Percentiles rank a stretch among this genome's conserved stretches.
These are phyloP conservation scores for Massariosphaeria phaeospora DNA, from an alignment of 495 filamentous ascomycete species.

Conservation along the genomic window DNA sequence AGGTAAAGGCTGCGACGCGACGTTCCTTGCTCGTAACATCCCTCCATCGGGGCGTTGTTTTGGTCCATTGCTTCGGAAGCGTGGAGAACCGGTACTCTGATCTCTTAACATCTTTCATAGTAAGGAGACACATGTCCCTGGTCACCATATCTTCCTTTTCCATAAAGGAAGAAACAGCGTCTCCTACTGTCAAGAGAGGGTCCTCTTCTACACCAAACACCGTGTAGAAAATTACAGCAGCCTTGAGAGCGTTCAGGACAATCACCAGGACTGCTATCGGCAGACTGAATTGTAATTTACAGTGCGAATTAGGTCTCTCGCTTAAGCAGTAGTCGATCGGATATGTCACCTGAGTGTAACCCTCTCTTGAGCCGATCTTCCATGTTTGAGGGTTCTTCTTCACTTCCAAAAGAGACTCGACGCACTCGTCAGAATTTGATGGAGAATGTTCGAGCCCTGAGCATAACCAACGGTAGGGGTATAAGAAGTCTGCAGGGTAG, in stretches of 20 bases:
- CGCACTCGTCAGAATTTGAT: background rate
- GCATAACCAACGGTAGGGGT: background rate
- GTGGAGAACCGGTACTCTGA: background rate
- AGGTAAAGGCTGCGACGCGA: background rate
- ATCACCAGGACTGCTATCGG: slow-evolving; percentile 43
- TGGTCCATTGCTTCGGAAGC: background rate
- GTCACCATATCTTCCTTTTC: slow-evolving; percentile 12
- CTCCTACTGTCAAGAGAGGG: slow-evolving; percentile 49
- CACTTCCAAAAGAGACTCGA: background rate
- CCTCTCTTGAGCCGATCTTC: slow-evolving; percentile 1
- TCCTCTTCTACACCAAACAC: slow-evolving; percentile 29
- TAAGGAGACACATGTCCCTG: slow-evolving; percentile 10
- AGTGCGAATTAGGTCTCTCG: slow-evolving; percentile 35
- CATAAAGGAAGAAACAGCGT: slow-evolving; percentile 50
- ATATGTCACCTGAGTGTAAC: background rate
- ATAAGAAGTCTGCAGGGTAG: background rate
- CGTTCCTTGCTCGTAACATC: background rate
- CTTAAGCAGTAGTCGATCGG: slow-evolving; percentile 45
- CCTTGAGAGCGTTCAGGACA: slow-evolving; percentile 42
- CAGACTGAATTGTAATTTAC: slow-evolving; percentile 45
- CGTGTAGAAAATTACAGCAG: slow-evolving; percentile 39
- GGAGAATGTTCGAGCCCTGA: background rate
- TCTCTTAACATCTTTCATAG: slow-evolving; percentile 5
- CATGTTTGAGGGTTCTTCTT: slow-evolving; percentile 13
- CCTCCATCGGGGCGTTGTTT: background rate